Percentiles rank a stretch among this genome's conserved stretches.
Conservation (phyloP, 805 yeast genomes). For the Saturnispora sekii region DNA sequence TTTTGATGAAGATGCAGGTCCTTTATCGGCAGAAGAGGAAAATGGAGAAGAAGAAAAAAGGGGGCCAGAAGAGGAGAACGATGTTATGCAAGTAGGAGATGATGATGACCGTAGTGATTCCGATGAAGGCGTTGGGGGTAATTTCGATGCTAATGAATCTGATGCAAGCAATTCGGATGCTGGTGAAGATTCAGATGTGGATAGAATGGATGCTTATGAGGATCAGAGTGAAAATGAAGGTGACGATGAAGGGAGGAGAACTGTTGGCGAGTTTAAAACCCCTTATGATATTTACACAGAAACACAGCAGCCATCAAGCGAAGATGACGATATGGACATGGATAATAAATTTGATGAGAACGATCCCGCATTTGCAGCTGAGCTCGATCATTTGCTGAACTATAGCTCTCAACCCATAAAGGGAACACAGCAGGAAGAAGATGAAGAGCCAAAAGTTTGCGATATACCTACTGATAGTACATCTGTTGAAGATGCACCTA, state of each 20-base stretch:
- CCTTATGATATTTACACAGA: too few species aligned
- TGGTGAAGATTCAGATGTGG: background rate
- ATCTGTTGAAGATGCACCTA: background rate
- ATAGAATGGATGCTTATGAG: background rate
- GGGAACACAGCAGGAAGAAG: slow-evolving; percentile 1
- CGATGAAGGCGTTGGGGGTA: background rate
- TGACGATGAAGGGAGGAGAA: background rate
- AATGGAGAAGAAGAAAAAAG: background rate
- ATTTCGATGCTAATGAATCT: background rate
- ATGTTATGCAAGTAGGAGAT: background rate
- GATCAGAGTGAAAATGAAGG: background rate
- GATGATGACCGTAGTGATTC: slow-evolving; percentile 4
- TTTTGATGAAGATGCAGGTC: background rate
- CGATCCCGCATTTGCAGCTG: slow-evolving; percentile 1
- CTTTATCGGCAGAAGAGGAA: background rate
- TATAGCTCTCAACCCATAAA: background rate
- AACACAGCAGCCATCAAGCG: background rate
- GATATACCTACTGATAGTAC: background rate
- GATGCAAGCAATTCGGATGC: slow-evolving; percentile 2
- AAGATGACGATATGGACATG: slow-evolving; percentile 5
- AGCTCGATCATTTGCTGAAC: slow-evolving; percentile 5
- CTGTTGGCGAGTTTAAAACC: too few species aligned
- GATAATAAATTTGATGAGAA: slow-evolving; percentile 1
- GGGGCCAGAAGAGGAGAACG: background rate
- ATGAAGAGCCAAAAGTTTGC: slow-evolving; percentile 2